A percentile compares a stretch with the other conserved stretches of the same genome.
phyloP scores from a whole-genome alignment of 192 early-diverging fungal species.

The Coemansia sp. region DNA sequence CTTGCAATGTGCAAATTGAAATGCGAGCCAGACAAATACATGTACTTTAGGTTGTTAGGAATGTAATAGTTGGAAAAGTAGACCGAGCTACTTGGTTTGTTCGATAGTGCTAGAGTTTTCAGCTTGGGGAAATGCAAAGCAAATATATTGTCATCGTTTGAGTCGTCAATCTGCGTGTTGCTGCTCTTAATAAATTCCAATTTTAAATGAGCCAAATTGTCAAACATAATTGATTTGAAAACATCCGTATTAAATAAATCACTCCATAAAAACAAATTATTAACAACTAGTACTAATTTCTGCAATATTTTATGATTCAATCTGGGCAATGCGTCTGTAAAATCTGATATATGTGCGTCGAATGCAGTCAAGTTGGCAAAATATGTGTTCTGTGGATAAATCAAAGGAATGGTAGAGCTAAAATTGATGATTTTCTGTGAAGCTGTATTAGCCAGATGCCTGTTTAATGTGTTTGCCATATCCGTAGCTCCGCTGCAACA shows the following conservation, averaged over 20 bases:
- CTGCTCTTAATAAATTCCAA: not conserved
- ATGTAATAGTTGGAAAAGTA: not conserved
- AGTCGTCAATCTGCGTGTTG: not conserved
- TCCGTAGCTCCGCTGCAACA: not conserved
- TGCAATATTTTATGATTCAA: not conserved
- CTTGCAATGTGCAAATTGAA: not conserved
- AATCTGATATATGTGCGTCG: not conserved
- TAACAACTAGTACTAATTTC: not conserved
- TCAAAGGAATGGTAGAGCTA: not conserved
- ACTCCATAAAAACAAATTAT: not conserved
- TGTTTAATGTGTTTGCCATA: not conserved
- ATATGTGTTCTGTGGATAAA: not conserved
- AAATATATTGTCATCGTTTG: not conserved
- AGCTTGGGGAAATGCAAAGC: not conserved
- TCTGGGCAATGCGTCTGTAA: not conserved
- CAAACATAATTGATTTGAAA: not conserved
- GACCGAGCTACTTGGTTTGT: not conserved
- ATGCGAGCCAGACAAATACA: not conserved
- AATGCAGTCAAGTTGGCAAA: not conserved
- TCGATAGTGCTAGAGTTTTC: not conserved
- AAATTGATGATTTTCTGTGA: not conserved
- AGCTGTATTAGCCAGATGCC: not conserved
- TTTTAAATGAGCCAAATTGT: not conserved
- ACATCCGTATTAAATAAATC: not conserved
- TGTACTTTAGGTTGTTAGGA: not conserved